Base-by-base conservation (phyloP, 2,329 filamentous ascomycete genomes). In the Trichoderma arundinaceum region DNA sequence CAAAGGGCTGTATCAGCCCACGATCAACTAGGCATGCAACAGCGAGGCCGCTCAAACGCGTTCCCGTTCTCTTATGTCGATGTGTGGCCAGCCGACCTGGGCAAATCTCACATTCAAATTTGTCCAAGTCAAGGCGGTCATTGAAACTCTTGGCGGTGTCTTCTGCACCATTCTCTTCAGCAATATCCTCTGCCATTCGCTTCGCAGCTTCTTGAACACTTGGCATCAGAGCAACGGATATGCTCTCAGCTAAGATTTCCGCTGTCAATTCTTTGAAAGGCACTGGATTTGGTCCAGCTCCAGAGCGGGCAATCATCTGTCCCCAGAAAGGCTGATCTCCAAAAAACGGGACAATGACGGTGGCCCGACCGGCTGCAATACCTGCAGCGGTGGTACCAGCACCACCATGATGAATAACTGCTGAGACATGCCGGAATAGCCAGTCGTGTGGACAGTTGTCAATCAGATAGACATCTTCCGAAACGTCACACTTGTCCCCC, bases 381-480 rank as follows among this genome's bases (percentile, higher is more conserved):
- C 87, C 87, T 17, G 86, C 86, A 1, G 88, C 88, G 1, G 86
- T 88, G 0, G 88, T 90, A 3, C 88, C 88, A 1, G 88, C 88
- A 15, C 87, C 87, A 7, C 87, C 87, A 66, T 90, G 87, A 68
- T 89, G 87, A 0, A 90, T 83, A 0, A 89, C 87, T 1, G 82
- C 84, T 2, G 80, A 79, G 2, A 88, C 86, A 13, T 79, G 79
- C 3, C 84, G 81, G 67, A 90, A 90, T 0, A 90, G 78, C 88
- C 88, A 90, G 71, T 90, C 87, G 69, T 90, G 87, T 0, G 87
- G 88, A 1, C 83, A 86, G 68, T 89, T 88, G n/a, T 83, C 87
- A 7, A 90, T 79, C 77, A 89, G 83, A 70, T 82, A 87, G 22
- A 89, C 75, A 48, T 81, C 80, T 0, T 87, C 83, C 0, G 83